phyloP scores from a whole-genome alignment of 768 basidiomycete genomes.

The Cantharellus cinnabarinus region DNA sequence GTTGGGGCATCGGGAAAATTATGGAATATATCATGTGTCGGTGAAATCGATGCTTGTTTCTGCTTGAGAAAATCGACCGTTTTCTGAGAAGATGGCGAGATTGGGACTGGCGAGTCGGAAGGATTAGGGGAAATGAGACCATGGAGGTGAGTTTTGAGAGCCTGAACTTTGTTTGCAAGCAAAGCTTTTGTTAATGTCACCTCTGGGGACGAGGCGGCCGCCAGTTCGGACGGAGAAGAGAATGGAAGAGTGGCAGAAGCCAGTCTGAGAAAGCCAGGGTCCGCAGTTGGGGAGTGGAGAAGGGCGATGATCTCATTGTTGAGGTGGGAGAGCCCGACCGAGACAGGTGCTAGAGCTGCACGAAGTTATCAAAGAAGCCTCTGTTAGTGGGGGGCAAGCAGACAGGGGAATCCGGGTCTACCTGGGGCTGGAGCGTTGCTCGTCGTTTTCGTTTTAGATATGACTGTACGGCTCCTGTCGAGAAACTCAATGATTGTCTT shows the following conservation, averaged over 20 bases:
- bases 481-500: conserved; percentile 56
- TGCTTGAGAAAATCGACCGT: no score
- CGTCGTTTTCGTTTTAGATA: conserved; percentile 48
- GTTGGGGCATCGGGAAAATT: conserved; percentile 33
- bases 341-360: conserved; percentile 46
- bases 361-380: neutral
- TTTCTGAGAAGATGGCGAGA: no score
- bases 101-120: no score
- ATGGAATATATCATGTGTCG: conserved; percentile 25
- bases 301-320: conserved; percentile 30
- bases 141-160: conserved; percentile 14
- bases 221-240: conserved; percentile 23
- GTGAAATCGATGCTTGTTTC: neutral
- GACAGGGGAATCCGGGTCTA: neutral
- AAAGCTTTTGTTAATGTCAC: conserved; percentile 15
- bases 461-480: conserved; percentile 56
- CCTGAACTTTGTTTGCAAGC: conserved; percentile 19
- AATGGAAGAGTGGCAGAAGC: conserved; percentile 30
- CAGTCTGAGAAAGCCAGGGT: conserved; percentile 38
- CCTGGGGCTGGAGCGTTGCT: conserved; percentile 41
- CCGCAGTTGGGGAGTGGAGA: conserved; percentile 39
- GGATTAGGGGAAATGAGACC: no score
- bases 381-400: neutral
- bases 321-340: conserved; percentile 38
- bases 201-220: conserved; percentile 15